Evolutionary conservation across 108 stramenopile species (phyloP).

Genomic region (Mayamaea pseudoterrestris): DNA sequence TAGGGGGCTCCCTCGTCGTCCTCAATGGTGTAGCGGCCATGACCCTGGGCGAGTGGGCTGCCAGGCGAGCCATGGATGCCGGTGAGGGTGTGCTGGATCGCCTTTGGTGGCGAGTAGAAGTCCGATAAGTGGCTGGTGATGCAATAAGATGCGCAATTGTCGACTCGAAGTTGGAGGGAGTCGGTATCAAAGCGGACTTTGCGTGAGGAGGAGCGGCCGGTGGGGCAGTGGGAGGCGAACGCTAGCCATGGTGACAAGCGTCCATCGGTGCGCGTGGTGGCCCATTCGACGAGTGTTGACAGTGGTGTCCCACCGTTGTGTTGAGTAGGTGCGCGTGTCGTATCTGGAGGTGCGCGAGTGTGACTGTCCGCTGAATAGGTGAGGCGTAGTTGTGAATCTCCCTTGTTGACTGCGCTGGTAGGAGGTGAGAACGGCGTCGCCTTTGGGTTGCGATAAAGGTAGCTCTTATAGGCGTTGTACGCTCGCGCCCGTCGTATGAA

Average conservation of each 20-base stretch:
- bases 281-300: not conserved
- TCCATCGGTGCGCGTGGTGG: not conserved
- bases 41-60: not conserved
- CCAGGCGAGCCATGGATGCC: constrained; percentile 6
- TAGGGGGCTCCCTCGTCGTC: constrained; percentile 22
- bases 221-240: not conserved
- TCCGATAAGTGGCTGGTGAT: constrained; percentile 6
- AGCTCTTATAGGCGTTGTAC: too few relatives aligned
- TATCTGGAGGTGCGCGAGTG: not conserved
- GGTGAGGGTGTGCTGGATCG: not conserved
- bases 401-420: too few relatives aligned
- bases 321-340: not conserved
- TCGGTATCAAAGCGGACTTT: constrained; percentile 13
- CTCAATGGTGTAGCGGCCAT: constrained; percentile 5
- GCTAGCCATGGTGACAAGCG: not conserved
- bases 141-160: constrained; percentile 11
- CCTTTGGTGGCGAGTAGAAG: not conserved
- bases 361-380: not conserved
- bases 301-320: not conserved
- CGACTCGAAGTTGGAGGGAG: constrained; percentile 4
- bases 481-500: too few relatives aligned
- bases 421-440: too few relatives aligned
- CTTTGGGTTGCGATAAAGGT: too few relatives aligned
- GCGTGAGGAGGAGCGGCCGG: not conserved
- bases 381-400: not conserved